These are phyloP conservation scores for Scorias spongiosa DNA, from an alignment of 2,329 filamentous ascomycete genomes.

Conservation along the genomic window DNA sequence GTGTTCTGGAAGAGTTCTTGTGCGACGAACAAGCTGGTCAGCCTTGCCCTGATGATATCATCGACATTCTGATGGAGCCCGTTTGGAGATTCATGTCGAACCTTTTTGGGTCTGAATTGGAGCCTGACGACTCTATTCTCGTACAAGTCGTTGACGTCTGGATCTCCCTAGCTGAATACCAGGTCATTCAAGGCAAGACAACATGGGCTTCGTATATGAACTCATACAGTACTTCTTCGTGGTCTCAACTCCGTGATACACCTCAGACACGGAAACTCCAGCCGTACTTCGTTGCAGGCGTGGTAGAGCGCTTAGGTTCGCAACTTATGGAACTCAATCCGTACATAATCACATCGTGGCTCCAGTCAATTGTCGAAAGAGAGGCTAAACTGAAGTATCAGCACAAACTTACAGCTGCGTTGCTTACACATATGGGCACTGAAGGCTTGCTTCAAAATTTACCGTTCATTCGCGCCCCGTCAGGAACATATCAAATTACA, in stretches of 20 bases:
- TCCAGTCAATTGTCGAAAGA: slow-evolving; percentile 42
- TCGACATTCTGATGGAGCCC: slow-evolving; percentile 31
- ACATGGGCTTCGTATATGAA: slow-evolving; percentile 43
- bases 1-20: slow-evolving; percentile 24
- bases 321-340: slow-evolving; percentile 30
- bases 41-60: slow-evolving; percentile 10
- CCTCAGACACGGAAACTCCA: slow-evolving; percentile 30
- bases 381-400: slow-evolving; percentile 47
- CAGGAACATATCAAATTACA: slow-evolving; percentile 31
- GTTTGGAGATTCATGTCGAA: slow-evolving; percentile 43
- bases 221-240: slow-evolving; percentile 36
- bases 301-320: slow-evolving; percentile 24
- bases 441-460: slow-evolving; percentile 41
- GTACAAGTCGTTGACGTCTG: slow-evolving; percentile 39
- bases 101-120: slow-evolving; percentile 43
- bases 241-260: slow-evolving; percentile 31
- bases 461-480: slow-evolving; percentile 35
- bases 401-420: slow-evolving; percentile 37
- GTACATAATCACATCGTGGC: slow-evolving; percentile 38
- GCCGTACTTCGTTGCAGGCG: slow-evolving; percentile 28
- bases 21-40: not conserved
- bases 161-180: slow-evolving; percentile 32
- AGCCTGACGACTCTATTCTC: slow-evolving; percentile 39
- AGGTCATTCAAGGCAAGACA: slow-evolving; percentile 28
- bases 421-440: slow-evolving; percentile 32